Base-by-base conservation (phyloP, 2,329 filamentous ascomycete species). In the Aspergillus melleus region DNA sequence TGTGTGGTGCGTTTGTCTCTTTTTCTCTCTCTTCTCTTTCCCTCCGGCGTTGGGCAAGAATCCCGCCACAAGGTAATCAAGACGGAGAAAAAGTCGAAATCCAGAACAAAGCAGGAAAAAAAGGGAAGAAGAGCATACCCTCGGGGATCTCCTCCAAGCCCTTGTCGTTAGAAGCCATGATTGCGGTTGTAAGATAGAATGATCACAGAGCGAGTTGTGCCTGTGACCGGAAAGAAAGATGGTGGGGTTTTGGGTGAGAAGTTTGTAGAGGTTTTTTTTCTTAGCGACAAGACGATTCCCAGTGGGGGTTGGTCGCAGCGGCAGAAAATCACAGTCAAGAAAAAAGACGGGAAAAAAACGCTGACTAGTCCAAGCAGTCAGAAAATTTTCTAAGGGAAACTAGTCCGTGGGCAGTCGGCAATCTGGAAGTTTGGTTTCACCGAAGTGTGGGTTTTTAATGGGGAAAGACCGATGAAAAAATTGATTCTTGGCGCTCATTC, bases 141-240 rank as follows among this genome's bases (percentile, higher is more conserved):
- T 96, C 92, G 79, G 91, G 90, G 83, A 96, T 89, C 81, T 98
- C 94, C 86, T 97, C 93, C 84, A 98, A 92, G 86, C 94, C 94
- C 87, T 96, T 96, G 75, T 92, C 90, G 80, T 89, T 88, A 64
- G 80, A 77, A 92, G 93, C 94, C 94, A 98, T 98, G 87, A 90
- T 97, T 94, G 91, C 88, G 88, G 83, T 84, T 82, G 73, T 76
- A 67, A 74, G 75, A 75, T 63, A 60, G 76, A 77, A 62, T 66
- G 80, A 86, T 85, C 88, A 87, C 90, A 91, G 90, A 50, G 88
- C 89, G 80, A 83, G 82, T 88, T 85, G 88, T 49, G 47, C 32
- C 90, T 86, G 84, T 80, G 86, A 92, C 85, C 89, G 87, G 59
- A 30, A 52, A 56, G 56, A 49, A 59, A 58, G 59, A 66, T 60